phyloP scores from a whole-genome alignment of 2,329 filamentous ascomycete genomes.

The Claviceps digitariae region DNA sequence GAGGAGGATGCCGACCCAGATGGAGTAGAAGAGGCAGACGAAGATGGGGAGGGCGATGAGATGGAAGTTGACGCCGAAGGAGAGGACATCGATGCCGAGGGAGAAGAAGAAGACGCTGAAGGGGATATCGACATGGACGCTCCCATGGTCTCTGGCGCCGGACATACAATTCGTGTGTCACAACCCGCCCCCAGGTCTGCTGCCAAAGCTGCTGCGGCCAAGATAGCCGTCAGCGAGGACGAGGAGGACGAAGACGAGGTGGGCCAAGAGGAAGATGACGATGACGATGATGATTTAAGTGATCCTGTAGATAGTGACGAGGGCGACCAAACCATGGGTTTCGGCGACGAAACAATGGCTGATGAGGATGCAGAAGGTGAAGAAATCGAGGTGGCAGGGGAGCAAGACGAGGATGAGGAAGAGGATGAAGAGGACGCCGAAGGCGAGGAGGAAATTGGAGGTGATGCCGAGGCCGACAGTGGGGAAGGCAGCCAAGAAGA shows the following conservation, averaged over 20 bases:
- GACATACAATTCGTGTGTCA: slow-evolving; percentile 34
- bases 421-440: slow-evolving; percentile 29
- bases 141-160: slow-evolving; percentile 17
- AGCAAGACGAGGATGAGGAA: slow-evolving; percentile 32
- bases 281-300: slow-evolving; percentile 43
- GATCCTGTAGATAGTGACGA: slow-evolving; percentile 38
- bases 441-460: slow-evolving; percentile 24
- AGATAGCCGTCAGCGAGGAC: slow-evolving; percentile 25
- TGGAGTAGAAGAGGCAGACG: slow-evolving; percentile 28
- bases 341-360: slow-evolving; percentile 32
- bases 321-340: slow-evolving; percentile 22
- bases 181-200: slow-evolving; percentile 25
- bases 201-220: slow-evolving; percentile 19
- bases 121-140: slow-evolving; percentile 33
- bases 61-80: too few relatives aligned
- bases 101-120: slow-evolving; percentile 18
- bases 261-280: slow-evolving; percentile 32
- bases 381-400: slow-evolving; percentile 28
- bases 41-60: slow-evolving; percentile 26
- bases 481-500: slow-evolving; percentile 34
- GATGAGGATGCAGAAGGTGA: slow-evolving; percentile 36
- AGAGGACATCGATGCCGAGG: slow-evolving; percentile 19
- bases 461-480: slow-evolving; percentile 25
- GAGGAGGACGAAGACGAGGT: slow-evolving; percentile 37
- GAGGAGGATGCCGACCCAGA: slow-evolving; percentile 23